Base-by-base conservation (phyloP, 306 rosid genomes). In the Cicer chorassanicum region DNA sequence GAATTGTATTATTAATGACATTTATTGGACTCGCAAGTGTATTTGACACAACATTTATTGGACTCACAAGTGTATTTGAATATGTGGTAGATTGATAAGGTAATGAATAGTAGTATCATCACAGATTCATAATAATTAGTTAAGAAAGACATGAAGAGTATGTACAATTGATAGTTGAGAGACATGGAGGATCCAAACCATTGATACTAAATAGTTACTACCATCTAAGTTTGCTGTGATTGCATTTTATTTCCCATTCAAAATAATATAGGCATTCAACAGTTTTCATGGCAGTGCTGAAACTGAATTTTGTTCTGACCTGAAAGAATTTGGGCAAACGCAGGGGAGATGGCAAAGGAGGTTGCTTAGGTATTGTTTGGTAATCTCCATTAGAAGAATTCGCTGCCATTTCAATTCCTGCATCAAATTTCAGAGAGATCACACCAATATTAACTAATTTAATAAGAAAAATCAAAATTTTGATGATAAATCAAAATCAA, bases 181-280 rank as follows among this genome's bases (percentile, higher is more conserved):
- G 82, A 54, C 77, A 84, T 38, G 50, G 42, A 75, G 82, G 84
- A 75, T 70, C 82, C 82, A 76, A 62, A 71, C 1, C 39, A 68
- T 69, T 74, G 73, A 79, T 69, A 70, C 13, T 19, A 19, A 19
- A 19, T 19, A 19, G 24, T 65, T 74, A 67, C 43, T 74, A 19
- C 24, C 74, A 63, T 78, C 75, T 78, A 74, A 48, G 42, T 74
- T 78, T 70, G 55, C 12, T 19, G 24, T 65, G 72, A 40, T 48
- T 50, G 40, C n/a, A 36, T 19, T 19, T 19, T 19, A 19, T 18
- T 78, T 68, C 63, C 51, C 61, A 63, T 54, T 8, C 75, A 13
- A 36, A 74, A 54, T 19, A 54, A 66, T 67, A 67, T 48, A 18
- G 59, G 50, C 56, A 57, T 48, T 44, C 62, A 56, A 49, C 76